Evolutionary conservation across 257 asterid species (phyloP), one percentile per base, ranked within the genome.

Genomic region (Gardenia jasminoides): DNA sequence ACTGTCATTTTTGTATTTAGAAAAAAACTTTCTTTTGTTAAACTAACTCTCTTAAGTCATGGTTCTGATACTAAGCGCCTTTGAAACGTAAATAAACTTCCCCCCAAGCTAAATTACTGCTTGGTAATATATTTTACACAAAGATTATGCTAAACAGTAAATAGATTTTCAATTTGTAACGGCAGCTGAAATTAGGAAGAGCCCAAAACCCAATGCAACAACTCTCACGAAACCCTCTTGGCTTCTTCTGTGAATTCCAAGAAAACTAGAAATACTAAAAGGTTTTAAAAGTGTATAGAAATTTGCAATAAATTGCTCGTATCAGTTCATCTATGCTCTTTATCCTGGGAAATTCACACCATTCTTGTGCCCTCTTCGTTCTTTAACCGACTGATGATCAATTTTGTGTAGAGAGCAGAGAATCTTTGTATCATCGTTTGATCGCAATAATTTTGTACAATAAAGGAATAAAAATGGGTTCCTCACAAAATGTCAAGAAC

Each of bases 391-490:
- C 1, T 12, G 6, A 24, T 20, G n/a, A 28, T 56, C 64, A 22
- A 70, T 33, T 36, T 41, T 17, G 3, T 1, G 44, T n/a, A 64
- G 19, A 3, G 33, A 36, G 41, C 67, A 62, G 22, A 11, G 65
- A 43, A 61, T 72, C 78, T 72, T 64, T 24, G 17, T n/a, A 61
- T 24, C 31, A 61, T 61, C 24, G 33, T 61, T 6, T 61, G 71
- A 80, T 65, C 61, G 3, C 8, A n/a, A 39, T n/a, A 80, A 33
- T 19, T 13, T 52, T 50, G 0, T 68, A 10, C 43, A 13, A 62
- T 64, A 26, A 43, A 77, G 8, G 10, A 24, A 61, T 20, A 69
- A 48, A 6, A 36, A 89, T 85, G 90, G 90, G 84, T 67, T 61
- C 80, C 48, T 41, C 48, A 8, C 86, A 77, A 80, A 67, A 67